Base-by-base conservation (phyloP, 2,329 filamentous ascomycete species). In the Fusarium cyanostomum region DNA sequence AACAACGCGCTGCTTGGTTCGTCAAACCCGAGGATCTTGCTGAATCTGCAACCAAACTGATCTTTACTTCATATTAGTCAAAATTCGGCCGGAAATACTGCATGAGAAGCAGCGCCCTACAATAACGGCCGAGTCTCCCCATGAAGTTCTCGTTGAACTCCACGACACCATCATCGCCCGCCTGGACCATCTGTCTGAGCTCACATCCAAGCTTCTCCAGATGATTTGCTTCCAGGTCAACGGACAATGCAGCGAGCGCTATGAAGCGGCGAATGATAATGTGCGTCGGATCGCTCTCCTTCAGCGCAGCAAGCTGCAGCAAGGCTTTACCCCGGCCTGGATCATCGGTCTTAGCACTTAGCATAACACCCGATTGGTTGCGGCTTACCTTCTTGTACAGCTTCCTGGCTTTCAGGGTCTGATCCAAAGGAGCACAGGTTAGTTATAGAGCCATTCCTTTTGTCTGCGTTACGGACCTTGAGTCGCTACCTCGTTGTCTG, bases 181-280 rank as follows among this genome's bases (percentile, higher is more conserved):
- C 28, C 11, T 38, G 48, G 41, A 60, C 10, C 57, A 54, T 60
- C 18, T 30, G 43, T 13, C 28, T 59, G 24, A 54, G 35, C 7
- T 16, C 37, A 5, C 28, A 18, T 15, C 24, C 48, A 13, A 54
- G 46, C 27, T 45, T 53, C 16, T 59, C 55, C 7, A 59, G 33
- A 18, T 24, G 34, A 10, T 49, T 49, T 6, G 54, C 35, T 48
- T 60, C 57, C 16, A 59, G 8, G 24, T 60, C 57, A 11, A 59
- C 21, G 13, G 42, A 54, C 18, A 60, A 54, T 27, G 21, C 38
- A 7, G 42, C 49, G 15, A 31, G 16, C 15, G 9, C 33, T 8
- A 48, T 35, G 26, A 33, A 31, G 5, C 55, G 57, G 31, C 57
- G 57, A 16, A 60, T 16, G 24, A 59, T 45, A 5, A 60, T 54